phyloP scores from a whole-genome alignment of 2,329 filamentous ascomycete genomes.

The Fusarium secorum region DNA sequence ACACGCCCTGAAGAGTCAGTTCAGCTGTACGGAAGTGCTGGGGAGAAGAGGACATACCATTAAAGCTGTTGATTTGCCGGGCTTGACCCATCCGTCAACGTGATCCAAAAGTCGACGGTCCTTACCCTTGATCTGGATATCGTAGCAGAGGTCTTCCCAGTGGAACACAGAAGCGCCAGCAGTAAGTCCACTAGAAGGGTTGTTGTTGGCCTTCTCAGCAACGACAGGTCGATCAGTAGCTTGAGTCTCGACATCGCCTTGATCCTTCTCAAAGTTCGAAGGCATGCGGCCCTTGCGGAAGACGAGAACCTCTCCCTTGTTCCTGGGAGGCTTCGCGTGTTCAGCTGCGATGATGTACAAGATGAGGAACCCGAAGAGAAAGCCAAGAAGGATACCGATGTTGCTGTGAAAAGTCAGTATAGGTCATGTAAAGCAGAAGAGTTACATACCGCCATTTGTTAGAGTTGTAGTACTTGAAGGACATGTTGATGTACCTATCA shows the following conservation, averaged over 20 bases:
- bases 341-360: constrained; percentile 71
- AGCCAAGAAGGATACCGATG: constrained; percentile 71
- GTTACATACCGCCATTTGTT: constrained; percentile 60
- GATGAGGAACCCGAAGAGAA: constrained; percentile 68
- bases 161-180: constrained; percentile 62
- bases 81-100: constrained; percentile 80
- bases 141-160: constrained; percentile 72
- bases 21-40: accelerated
- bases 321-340: constrained; percentile 67
- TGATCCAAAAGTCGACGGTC: constrained; percentile 71
- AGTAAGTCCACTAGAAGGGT: background rate
- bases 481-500: constrained; percentile 64
- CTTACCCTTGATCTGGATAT: constrained; percentile 70
- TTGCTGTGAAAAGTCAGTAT: constrained; percentile 54
- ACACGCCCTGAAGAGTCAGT: constrained; percentile 59
- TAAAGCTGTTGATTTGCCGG: constrained; percentile 72
- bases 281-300: constrained; percentile 64
- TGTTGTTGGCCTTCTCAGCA: constrained; percentile 25
- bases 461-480: constrained; percentile 63
- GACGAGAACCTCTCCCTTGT: constrained; percentile 73
- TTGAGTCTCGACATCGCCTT: constrained; percentile 26
- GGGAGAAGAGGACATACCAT: background rate
- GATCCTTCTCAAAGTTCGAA: constrained; percentile 64
- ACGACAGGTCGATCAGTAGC: constrained; percentile 41
- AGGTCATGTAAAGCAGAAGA: accelerated